Base-by-base conservation (phyloP, 192 early-diverging fungal species). In the Umbelopsis ramanniana region DNA sequence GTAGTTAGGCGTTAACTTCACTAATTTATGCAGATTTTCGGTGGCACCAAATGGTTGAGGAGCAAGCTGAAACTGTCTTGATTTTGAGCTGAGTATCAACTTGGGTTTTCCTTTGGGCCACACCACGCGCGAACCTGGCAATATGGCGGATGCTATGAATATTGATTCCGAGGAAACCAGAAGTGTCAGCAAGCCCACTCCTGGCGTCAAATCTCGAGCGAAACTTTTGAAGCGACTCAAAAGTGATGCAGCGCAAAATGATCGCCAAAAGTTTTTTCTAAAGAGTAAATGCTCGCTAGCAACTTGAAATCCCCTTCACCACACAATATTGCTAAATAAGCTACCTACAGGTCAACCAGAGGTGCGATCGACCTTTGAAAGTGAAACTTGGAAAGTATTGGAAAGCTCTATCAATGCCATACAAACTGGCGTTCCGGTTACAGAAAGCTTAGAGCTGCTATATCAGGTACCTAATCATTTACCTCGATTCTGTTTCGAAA, bases 151-250 rank as follows among this genome's bases (percentile, higher is more conserved):
- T 63, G 57, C 57, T 0, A 63, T 63, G 57, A 63, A 63, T 35
- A 63, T 63, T 6, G 57, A 63, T 63, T 63, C 29, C 57, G 57
- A 63, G 33, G 29, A 63, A 29, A 29, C 35, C 17, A 19, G 6
- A 14, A 33, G 57, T 17, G 33, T 19, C 7, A 63, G 33, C 19
- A 63, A 63, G 57, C 6, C 57, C 2, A 35, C 26, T 19, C 11
- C 57, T 33, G 57, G 57, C 33, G 19, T 63, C 6, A 63, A 63
- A 63, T 63, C 57, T 37, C 57, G 57, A 63, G 57, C 57, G 35
- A 63, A 63, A 26, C 57, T 63, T 19, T 26, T 63, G 8, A 63
- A 63, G 29, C 26, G 57, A 37, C 12, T 63, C 4, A 63, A 63
- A 19, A 37, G 29, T 37, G 57, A 63, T 19, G 26, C 57, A 15